Base-by-base conservation (phyloP, 306 rosid species). In the Macrotyloma uniflorum region DNA sequence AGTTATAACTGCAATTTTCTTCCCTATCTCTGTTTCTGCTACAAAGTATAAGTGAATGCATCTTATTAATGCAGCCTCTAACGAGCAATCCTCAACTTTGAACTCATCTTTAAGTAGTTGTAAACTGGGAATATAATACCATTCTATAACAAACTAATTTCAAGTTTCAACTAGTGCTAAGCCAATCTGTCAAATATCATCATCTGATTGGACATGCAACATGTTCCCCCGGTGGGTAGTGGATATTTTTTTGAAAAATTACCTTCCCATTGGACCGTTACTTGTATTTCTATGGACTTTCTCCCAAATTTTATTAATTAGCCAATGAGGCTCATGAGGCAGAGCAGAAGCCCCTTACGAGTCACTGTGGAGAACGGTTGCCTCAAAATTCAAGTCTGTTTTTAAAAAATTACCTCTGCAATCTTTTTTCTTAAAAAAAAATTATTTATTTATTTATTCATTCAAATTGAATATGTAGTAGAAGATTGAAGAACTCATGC, bases 141-240 rank as follows among this genome's bases (percentile, higher is more conserved):
- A 65, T 64, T 76, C 28, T 76, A 53, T 8, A 65, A 66, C 8
- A 65, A 77, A 36, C 36, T 66, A 66, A 38, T 40, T 63, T 77
- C 35, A 77, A 58, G 38, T 26, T 47, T 77, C 36, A 77, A 58
- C 70, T 19, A 64, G 38, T 77, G 69, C 47, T 70, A 20, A 14
- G 28, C 53, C 77, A 54, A 58, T 58, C 16, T 1, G 67, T 16
- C 33, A 61, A 30, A 30, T 15, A 16, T 7, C 14, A 15, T 6
- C 24, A 16, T 42, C 57, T 43, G 57, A 51, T 76, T 76, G 66
- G 66, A 63, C 64, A 49, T 64, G 73, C 51, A 76, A 64, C 28
- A 32, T 9, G 46, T 47, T 63, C 19, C 70, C 70, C 70, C 9
- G 3, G 26, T 18, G 70, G 49, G 2, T 0, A 65, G 70, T 36